Evolutionary conservation across 257 asterid species (phyloP), one percentile per base, ranked within the genome.

Genomic region (Penstemon barbatus): DNA sequence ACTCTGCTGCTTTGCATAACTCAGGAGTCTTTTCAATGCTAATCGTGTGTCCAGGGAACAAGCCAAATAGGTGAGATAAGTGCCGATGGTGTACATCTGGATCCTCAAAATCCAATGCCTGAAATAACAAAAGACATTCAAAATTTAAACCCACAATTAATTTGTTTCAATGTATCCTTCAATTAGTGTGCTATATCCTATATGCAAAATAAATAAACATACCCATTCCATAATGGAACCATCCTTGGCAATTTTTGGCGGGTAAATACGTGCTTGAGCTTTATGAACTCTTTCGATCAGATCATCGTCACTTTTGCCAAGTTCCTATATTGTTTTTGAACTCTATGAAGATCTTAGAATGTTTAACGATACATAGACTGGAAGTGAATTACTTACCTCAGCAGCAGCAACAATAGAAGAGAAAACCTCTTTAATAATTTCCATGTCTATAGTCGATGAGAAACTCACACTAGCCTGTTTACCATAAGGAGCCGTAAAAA

Each of bases 161-260:
- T 25, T 25, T 25, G 33, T 33, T 40, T 8, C 61, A 25, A 54
- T 1, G 4, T 3, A 11, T 63, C 8, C 18, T 25, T 33, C 37
- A 25, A 25, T 0, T 25, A 25, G 2, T 25, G 33, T 25, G 33
- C 33, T 25, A 25, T 25, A 25, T 25, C 3, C 33, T 25, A 25
- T 25, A 25, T 25, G 33, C 33, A 25, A 25, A 25, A 25, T 25
- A 25, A 25, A 25, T 25, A 25, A 25, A 25, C 33, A 25, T 72
- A 88, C 97, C 96, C 96, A 90, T 81, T 90, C 97, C 97, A 84
- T 86, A 76, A 88, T 78, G 38, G 92, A 81, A 72, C 95, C 93
- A 66, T 90, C 97, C 65, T 67, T 69, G 2, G 92, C 87, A 55
- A 88, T 82, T 71, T 63, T 80, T 49, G 87, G 80, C 4, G 90